Conservation (phyloP, 768 basidiomycete species). For the Termitomyces sp. region DNA sequence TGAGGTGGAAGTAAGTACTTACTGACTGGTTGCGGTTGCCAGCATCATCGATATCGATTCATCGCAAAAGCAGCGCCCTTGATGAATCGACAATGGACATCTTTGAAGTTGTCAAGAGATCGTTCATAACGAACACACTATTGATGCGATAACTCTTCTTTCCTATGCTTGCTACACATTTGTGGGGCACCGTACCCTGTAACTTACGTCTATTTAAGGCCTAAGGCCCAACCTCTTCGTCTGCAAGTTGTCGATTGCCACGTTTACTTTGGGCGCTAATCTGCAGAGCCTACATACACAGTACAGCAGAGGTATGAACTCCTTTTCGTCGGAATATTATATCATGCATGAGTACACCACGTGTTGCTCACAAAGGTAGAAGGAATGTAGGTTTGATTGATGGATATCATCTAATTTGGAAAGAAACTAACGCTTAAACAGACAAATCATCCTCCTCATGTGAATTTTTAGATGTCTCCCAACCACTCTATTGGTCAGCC, state of each 20-base stretch:
- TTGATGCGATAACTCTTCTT: background rate
- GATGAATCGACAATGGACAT: background rate
- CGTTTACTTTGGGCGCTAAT: background rate
- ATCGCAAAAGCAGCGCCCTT: background rate
- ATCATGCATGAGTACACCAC: background rate
- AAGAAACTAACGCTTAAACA: background rate
- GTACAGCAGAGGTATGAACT: background rate
- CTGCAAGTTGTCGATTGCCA: background rate
- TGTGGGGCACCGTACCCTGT: background rate
- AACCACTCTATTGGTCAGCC: background rate
- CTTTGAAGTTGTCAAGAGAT: background rate
- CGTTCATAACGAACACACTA: too few species aligned
- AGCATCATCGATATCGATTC: background rate
- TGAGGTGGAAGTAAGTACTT: too few species aligned
- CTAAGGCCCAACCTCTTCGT: background rate
- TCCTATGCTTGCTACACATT: background rate
- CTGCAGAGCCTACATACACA: background rate
- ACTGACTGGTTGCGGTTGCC: background rate
- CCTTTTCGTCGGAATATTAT: constrained; percentile 3
- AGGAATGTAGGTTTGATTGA: background rate
- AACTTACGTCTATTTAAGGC: background rate
- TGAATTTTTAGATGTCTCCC: background rate
- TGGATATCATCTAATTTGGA: background rate
- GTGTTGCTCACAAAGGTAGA: background rate
- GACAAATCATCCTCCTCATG: background rate